A percentile compares a stretch with the other conserved stretches of the same genome.
phyloP scores from a whole-genome alignment of 2,329 filamentous ascomycete genomes.

The Microdochium paspali region DNA sequence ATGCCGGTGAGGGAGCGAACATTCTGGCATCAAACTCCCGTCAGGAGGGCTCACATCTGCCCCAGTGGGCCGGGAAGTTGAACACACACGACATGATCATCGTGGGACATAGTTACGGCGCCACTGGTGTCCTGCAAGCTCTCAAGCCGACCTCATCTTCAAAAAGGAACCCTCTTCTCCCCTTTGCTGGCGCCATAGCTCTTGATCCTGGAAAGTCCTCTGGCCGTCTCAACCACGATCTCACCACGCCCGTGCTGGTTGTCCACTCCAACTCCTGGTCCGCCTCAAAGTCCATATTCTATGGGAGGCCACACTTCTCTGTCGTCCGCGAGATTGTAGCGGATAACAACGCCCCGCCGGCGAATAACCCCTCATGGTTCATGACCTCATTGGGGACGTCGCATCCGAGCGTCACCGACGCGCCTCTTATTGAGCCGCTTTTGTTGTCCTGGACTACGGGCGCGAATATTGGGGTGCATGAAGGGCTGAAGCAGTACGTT shows the following conservation, averaged over 20 bases:
- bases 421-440: slow-evolving; percentile 52
- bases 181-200: slow-evolving; percentile 47
- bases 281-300: slow-evolving; percentile 44
- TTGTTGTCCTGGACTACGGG: slow-evolving; percentile 53
- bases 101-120: slow-evolving; percentile 57
- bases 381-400: slow-evolving; percentile 43
- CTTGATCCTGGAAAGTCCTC: slow-evolving; percentile 58
- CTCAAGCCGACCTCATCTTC: slow-evolving; percentile 25
- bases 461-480: slow-evolving; percentile 44
- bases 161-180: slow-evolving; percentile 25
- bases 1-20: slow-evolving; percentile 25
- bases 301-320: slow-evolving; percentile 54
- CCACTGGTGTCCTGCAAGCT: slow-evolving; percentile 52
- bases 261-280: slow-evolving; percentile 60
- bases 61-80: slow-evolving; percentile 42
- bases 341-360: slow-evolving; percentile 29
- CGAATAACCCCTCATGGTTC: slow-evolving; percentile 37
- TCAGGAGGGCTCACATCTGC: slow-evolving; percentile 34
- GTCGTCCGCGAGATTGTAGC: slow-evolving; percentile 48
- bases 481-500: slow-evolving; percentile 52
- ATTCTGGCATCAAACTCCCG: slow-evolving; percentile 32
- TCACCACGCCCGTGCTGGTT: slow-evolving; percentile 48
- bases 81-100: slow-evolving; percentile 46
- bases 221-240: slow-evolving; percentile 49
- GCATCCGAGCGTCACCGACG: slow-evolving; percentile 58